Evolutionary conservation across 805 yeast genomes (phyloP).

Genomic region (Monosporozyma siamensis): DNA sequence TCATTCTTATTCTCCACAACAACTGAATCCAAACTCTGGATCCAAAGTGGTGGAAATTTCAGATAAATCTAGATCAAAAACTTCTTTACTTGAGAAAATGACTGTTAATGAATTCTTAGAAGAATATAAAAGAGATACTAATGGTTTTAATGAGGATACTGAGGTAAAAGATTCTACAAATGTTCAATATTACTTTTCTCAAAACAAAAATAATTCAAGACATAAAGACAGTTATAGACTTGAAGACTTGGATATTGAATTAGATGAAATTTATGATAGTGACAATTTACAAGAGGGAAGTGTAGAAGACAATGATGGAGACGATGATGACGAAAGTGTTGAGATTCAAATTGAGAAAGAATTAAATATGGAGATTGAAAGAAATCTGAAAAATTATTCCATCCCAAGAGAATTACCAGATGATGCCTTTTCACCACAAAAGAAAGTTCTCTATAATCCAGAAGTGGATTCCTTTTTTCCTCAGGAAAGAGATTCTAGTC

Average conservation of each 20-base stretch:
- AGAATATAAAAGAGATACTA: neutral
- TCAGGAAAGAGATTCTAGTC: neutral
- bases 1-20: neutral
- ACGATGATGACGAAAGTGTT: conserved; percentile 6
- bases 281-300: neutral
- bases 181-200: too few relatives aligned
- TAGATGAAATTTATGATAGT: neutral
- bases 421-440: neutral
- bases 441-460: too few relatives aligned
- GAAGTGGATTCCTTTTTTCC: too few relatives aligned
- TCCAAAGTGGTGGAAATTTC: neutral
- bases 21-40: neutral
- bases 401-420: conserved; percentile 10
- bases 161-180: too few relatives aligned
- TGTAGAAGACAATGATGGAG: conserved; percentile 5
- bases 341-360: conserved; percentile 10
- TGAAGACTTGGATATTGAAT: conserved; percentile 3
- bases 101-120: conserved; percentile 6
- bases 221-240: conserved; percentile 1
- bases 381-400: conserved; percentile 14
- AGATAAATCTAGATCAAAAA: neutral
- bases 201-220: neutral
- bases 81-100: neutral
- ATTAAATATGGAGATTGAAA: conserved; percentile 13
- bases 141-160: neutral